phyloP scores from a whole-genome alignment of 352 stramenopile species.

The Phytopythium chamaehyphon region DNA sequence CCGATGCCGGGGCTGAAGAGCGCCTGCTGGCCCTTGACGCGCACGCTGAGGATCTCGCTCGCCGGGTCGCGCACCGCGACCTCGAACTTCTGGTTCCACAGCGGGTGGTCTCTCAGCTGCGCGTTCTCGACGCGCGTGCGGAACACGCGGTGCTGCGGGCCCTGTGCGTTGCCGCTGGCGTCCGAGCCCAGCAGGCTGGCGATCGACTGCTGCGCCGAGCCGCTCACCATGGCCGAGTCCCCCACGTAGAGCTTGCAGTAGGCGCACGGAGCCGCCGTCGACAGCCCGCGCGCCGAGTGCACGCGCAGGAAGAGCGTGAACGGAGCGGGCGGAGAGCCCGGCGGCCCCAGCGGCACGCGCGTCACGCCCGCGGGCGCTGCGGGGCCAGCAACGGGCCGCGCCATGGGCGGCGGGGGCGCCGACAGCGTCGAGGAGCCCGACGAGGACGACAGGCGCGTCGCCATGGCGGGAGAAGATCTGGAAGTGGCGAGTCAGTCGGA shows the following conservation, averaged over 20 bases:
- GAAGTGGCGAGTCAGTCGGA: too few relatives aligned
- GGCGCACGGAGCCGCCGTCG: conserved; percentile 31
- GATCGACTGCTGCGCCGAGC: conserved; percentile 23
- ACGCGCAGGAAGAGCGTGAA: conserved; percentile 68
- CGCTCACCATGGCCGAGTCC: conserved; percentile 39
- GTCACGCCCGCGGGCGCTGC: neutral
- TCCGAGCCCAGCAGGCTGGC: conserved; percentile 14
- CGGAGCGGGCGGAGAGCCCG: conserved; percentile 10
- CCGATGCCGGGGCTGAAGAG: conserved; percentile 61
- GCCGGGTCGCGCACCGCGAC: conserved; percentile 39
- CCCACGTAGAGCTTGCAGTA: conserved; percentile 79
- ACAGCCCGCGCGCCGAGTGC: conserved; percentile 51
- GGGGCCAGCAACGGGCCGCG: neutral
- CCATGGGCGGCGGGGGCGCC: neutral
- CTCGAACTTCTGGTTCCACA: conserved; percentile 82
- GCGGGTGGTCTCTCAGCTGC: conserved; percentile 22
- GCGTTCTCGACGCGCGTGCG: conserved; percentile 52
- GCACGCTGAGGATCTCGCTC: conserved; percentile 58
- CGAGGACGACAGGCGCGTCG: neutral
- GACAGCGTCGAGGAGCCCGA: conserved; percentile 1
- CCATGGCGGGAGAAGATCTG: neutral
- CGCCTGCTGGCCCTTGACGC: conserved; percentile 67
- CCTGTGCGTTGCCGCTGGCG: neutral
- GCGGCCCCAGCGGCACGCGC: conserved; percentile 2
- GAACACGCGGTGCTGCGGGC: conserved; percentile 43